Conservation (phyloP, 139 green algal species). For the Gonium pectorale region DNA sequence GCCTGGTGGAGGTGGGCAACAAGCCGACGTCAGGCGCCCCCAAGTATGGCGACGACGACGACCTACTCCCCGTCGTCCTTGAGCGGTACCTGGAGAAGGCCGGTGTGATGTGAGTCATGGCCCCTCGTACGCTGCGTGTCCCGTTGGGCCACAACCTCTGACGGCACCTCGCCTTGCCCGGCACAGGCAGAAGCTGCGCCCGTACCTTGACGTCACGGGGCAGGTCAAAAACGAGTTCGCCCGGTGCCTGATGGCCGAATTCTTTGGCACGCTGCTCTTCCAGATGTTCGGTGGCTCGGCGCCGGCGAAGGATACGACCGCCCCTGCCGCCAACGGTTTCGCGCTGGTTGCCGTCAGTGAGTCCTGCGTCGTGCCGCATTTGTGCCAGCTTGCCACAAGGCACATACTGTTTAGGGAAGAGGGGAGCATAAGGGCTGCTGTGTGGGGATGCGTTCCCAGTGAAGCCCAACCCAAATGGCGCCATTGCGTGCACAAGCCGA, state of each 20-base stretch:
- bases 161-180: neutral
- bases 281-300: constrained; percentile 74
- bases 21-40: neutral
- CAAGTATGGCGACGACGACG: constrained; percentile 53
- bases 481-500: no score
- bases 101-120: constrained; percentile 59
- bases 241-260: constrained; percentile 66
- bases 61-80: constrained; percentile 65
- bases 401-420: no score
- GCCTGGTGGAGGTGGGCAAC: constrained; percentile 11
- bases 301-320: constrained; percentile 66
- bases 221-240: constrained; percentile 63
- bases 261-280: constrained; percentile 69
- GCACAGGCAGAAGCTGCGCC: constrained; percentile 60
- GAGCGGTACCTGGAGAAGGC: constrained; percentile 64
- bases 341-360: constrained; percentile 67
- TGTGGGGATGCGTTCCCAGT: no score
- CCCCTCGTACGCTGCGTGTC: neutral
- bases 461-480: no score
- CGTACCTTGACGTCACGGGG: constrained; percentile 58
- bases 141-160: neutral
- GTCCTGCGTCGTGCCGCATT: neutral
- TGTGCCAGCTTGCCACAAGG: no score
- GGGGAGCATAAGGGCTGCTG: no score
- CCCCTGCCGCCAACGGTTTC: constrained; percentile 70